Evolutionary conservation across 371 early-diverging fungal genomes (phyloP).

Genomic region (Mortierella sp.): DNA sequence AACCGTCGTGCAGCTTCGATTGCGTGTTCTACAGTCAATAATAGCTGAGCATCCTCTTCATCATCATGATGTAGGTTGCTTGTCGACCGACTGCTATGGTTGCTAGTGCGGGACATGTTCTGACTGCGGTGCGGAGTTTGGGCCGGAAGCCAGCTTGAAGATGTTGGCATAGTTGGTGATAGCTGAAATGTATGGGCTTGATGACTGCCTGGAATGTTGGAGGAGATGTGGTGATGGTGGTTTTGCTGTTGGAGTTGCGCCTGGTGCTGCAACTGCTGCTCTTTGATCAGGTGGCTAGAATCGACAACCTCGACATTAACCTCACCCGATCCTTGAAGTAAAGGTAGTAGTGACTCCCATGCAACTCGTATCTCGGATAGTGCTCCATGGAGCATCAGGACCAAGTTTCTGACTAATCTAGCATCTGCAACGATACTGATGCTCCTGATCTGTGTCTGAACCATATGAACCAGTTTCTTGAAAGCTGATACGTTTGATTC

Average conservation of each 20-base stretch:
- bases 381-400: conserved; percentile 63
- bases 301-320: conserved; percentile 23
- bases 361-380: conserved; percentile 66
- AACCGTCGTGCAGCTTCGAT: conserved; percentile 48
- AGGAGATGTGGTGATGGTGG: conserved; percentile 23
- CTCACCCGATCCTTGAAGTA: conserved; percentile 35
- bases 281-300: conserved; percentile 18
- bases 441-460: conserved; percentile 44
- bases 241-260: conserved; percentile 21
- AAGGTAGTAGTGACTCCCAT: conserved; percentile 59
- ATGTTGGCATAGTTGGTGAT: conserved; percentile 37
- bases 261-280: conserved; percentile 21
- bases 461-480: conserved; percentile 41
- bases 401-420: conserved; percentile 61
- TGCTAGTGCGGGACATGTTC: conserved; percentile 51
- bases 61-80: conserved; percentile 33
- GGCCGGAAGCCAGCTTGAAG: conserved; percentile 32
- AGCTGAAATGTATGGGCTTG: conserved; percentile 37
- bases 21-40: conserved; percentile 46
- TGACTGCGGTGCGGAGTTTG: conserved; percentile 49
- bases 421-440: conserved; percentile 56
- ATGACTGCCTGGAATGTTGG: conserved; percentile 12
- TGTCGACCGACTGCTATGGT: conserved; percentile 38
- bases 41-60: conserved; percentile 38
- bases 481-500: conserved; percentile 46